phyloP scores from a whole-genome alignment of 2,329 filamentous ascomycete genomes.

The Alternaria sp. region DNA sequence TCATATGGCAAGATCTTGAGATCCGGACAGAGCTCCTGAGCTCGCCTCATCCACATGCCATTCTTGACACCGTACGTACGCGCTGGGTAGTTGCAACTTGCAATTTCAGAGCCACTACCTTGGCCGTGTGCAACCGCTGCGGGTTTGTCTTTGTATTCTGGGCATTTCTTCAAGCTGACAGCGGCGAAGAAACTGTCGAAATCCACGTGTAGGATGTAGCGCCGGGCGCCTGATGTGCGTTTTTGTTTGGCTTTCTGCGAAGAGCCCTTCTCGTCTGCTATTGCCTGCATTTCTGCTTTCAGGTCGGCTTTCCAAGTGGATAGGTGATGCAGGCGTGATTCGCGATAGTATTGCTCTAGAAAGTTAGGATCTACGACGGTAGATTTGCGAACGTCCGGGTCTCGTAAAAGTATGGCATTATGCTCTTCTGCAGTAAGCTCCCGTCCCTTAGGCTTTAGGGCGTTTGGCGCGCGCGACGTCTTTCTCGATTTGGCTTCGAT shows the following conservation, averaged over 20 bases:
- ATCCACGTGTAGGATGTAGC: conserved; percentile 94
- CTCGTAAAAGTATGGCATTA: conserved; percentile 82
- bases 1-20: conserved; percentile 94
- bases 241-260: conserved; percentile 62
- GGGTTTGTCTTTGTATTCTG: conserved; percentile 79
- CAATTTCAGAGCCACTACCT: conserved; percentile 90
- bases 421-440: conserved; percentile 87
- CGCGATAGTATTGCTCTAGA: conserved; percentile 91
- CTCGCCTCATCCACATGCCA: conserved; percentile 99
- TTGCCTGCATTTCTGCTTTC: conserved; percentile 84
- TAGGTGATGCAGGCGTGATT: conserved; percentile 92
- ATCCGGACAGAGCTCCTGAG: conserved; percentile 81
- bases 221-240: conserved; percentile 68
- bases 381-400: conserved; percentile 85
- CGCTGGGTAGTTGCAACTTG: conserved; percentile 95
- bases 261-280: conserved; percentile 73
- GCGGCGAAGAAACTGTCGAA: conserved; percentile 99
- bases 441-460: conserved; percentile 18
- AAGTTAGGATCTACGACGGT: conserved; percentile 94
- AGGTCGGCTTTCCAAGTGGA: conserved; percentile 97
- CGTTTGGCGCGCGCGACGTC: conserved; percentile 4
- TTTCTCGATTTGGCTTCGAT: conserved; percentile 11
- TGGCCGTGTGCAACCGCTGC: conserved; percentile 87
- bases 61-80: conserved; percentile 89
- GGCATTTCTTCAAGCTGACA: conserved; percentile 81